These are phyloP conservation scores for Pyrenophora tritici-repentis DNA, from an alignment of 2,329 filamentous ascomycete species.

Conservation along the genomic window DNA sequence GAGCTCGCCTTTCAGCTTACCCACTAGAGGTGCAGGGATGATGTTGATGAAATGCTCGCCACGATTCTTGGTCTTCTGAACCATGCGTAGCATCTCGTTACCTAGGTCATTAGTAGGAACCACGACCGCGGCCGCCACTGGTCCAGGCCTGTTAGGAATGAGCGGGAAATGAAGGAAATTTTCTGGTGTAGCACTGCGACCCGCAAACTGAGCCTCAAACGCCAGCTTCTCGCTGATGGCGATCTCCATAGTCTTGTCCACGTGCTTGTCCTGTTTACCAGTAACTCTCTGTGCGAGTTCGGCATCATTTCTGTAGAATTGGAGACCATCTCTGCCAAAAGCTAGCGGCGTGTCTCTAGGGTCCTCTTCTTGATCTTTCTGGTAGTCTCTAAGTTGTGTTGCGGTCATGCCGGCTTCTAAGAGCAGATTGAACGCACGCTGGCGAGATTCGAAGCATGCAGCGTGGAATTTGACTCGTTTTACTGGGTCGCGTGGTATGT, in stretches of 20 bases:
- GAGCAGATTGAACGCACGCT: constrained; percentile 37
- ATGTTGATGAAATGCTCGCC: constrained; percentile 17
- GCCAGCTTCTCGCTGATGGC: constrained; percentile 34
- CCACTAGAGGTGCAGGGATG: constrained; percentile 25
- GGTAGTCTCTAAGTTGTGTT: constrained; percentile 37
- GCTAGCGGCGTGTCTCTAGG: constrained; percentile 29
- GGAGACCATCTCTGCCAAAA: constrained; percentile 23
- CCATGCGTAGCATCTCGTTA: constrained; percentile 12
- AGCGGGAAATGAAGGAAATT: constrained; percentile 26
- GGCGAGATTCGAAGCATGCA: constrained; percentile 40
- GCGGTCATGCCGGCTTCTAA: constrained; percentile 37
- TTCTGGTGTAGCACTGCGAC: constrained; percentile 7
- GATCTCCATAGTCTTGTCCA: constrained; percentile 33
- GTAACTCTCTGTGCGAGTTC: constrained; percentile 23
- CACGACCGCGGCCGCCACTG: too few relatives aligned
- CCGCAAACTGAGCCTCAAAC: constrained; percentile 30
- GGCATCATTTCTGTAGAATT: constrained; percentile 34
- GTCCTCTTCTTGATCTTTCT: constrained; percentile 24
- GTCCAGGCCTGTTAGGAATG: constrained; percentile 30
- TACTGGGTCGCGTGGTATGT: constrained; percentile 30
- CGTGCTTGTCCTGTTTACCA: constrained; percentile 20
- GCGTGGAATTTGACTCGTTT: constrained; percentile 35
- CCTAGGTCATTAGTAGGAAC: constrained; percentile 8
- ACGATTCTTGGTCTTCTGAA: constrained; percentile 5
- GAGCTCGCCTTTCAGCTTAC: constrained; percentile 26